Base-by-base conservation (phyloP, 2,329 filamentous ascomycete species). In the Chaetomiaceae sp. region DNA sequence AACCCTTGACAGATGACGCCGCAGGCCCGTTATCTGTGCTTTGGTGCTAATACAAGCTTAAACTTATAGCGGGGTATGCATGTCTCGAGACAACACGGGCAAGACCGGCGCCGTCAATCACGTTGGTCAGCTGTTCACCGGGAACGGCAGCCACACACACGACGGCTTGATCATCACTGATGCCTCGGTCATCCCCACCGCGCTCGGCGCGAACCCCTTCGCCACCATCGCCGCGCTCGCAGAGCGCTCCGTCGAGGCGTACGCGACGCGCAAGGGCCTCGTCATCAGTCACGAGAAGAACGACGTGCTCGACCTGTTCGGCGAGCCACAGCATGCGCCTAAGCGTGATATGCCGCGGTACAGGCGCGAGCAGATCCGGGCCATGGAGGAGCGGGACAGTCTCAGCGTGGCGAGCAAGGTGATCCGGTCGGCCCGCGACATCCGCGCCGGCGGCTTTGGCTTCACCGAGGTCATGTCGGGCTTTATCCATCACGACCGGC, bases 181-280 rank as follows among this genome's bases (percentile, higher is more conserved):
- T 57, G 81, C 68, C 8, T 70, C 81, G 3, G 64, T 79, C 1
- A 73, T 86, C 14, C 82, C 83, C 0, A 73, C 74, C 7, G 74
- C 82, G 1, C 66, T 86, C 2, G 74, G 81, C 12, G 78, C 80
- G 3, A 86, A 86, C 56, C 82, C 83, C 0, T 74, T 84, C 42
- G 83, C 82, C 1, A 86, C 82, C 1, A 86, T 86, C 52, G 75
- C 81, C 0, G 82, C 83, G 3, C 70, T 87, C 17, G 81, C 83
- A 0, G 83, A 86, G 62, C 69, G 83, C 9, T 76, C 76, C 0
- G 72, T 84, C 6, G 74, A 78, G 42, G 59, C 69, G 6, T 74
- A 75, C 41, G 68, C 72, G 2, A 52, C 63, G 42, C 63, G 65
- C 8, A 57, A 67, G 6, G 55, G 57, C 0, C 65, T 81, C 10